Evolutionary conservation across 495 filamentous ascomycete species (phyloP), one percentile per base, ranked within the genome.

Genomic region (Niebla homalea): DNA sequence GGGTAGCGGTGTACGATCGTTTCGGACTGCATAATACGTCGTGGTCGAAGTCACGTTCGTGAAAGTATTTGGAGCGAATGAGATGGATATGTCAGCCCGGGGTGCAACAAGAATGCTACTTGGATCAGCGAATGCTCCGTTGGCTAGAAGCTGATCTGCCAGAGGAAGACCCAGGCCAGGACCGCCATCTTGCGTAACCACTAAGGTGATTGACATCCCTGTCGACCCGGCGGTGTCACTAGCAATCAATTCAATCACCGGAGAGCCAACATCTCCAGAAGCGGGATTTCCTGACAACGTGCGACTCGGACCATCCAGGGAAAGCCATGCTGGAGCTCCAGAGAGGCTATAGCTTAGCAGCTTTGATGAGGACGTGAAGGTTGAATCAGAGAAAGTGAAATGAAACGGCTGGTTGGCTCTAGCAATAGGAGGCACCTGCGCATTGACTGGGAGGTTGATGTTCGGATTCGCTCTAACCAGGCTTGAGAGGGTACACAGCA

Each of bases 1-100:
- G 32, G 89, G 89, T 36, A 95, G 67, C 26, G 90, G 89, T 6
- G 83, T 81, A 57, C 89, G 85, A 52, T 89, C 80, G 3, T 62
- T 65, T 36, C 84, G 82, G 11, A 83, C 79, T 20, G 87, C 84
- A 59, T 94, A 92, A 63, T 89, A 94, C 21, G 70, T 65, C 29
- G 72, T 76, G 10, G 67, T 65, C 26, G 62, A 59, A 39, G 64
- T 62, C 0, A 70, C 73, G 46, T 70, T 67, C 21, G 62, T 60
- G 50, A 78, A 78, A 6, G 70, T 77, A 3, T 65, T 63, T n/a
- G 60, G 45, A 29, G 71, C 69, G 36, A 78, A 76, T 3, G 62
- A 48, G 39, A 78, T 64, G 7, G 63, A 65, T 38, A 78, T 70
- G 4, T 65, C 53, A 38, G 59, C 61, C 36, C 66, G 69, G 4